Conservation (phyloP, 2,329 filamentous ascomycete species). For the Stagonosporopsis vannaccii region DNA sequence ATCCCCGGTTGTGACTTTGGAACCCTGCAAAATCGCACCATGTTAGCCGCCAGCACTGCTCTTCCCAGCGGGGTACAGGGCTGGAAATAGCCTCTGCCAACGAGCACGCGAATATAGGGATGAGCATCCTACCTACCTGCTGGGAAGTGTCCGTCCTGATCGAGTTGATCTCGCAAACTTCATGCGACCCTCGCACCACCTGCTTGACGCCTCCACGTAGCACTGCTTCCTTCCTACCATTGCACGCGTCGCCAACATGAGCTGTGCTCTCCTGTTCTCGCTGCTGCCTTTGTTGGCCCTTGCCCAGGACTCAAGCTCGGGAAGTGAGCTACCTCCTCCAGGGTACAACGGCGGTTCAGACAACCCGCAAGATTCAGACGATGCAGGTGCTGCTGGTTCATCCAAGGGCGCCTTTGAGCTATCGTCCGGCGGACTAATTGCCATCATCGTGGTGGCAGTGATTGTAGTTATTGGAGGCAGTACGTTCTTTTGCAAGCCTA, state of each 20-base stretch:
- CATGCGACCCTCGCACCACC: slow-evolving; percentile 42
- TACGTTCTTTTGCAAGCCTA: slow-evolving; percentile 52
- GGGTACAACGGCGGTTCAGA: slow-evolving; percentile 49
- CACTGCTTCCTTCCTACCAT: slow-evolving; percentile 21
- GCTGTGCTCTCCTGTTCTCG: slow-evolving; percentile 32
- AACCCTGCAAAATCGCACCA: slow-evolving; percentile 33
- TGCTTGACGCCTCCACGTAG: slow-evolving; percentile 19
- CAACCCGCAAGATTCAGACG: slow-evolving; percentile 44
- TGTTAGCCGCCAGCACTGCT: slow-evolving; percentile 40
- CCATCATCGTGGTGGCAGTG: slow-evolving; percentile 77
- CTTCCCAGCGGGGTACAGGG: slow-evolving; percentile 38
- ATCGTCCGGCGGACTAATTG: slow-evolving; percentile 73
- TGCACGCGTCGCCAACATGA: slow-evolving; percentile 33
- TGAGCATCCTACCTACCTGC: slow-evolving; percentile 33
- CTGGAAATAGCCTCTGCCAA: slow-evolving; percentile 29
- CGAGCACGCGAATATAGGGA: slow-evolving; percentile 46
- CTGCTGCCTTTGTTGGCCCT: slow-evolving; percentile 38
- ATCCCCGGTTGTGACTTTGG: slow-evolving; percentile 1
- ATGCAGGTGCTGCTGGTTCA: slow-evolving; percentile 70
- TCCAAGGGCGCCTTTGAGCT: slow-evolving; percentile 67
- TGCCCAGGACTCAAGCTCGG: slow-evolving; percentile 34
- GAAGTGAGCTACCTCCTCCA: slow-evolving; percentile 32
- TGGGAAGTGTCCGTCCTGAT: slow-evolving; percentile 25
- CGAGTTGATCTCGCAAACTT: slow-evolving; percentile 40
- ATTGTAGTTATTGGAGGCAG: slow-evolving; percentile 68